Evolutionary conservation across 371 early-diverging fungal genomes (phyloP).

Genomic region (Apophysomyces variabilis): DNA sequence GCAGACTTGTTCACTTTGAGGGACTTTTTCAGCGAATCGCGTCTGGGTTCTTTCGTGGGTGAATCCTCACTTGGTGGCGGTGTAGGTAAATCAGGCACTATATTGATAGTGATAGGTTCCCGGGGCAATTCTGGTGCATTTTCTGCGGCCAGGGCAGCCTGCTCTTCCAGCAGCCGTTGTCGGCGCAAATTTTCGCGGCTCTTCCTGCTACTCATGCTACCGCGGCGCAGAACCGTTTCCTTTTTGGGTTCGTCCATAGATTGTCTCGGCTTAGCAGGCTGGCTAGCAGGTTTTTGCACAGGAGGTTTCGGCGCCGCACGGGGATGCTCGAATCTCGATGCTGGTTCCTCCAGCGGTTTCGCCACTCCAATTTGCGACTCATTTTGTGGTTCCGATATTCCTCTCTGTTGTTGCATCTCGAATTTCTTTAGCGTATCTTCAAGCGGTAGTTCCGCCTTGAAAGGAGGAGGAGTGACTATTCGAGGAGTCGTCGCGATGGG

Average conservation of each 20-base stretch:
- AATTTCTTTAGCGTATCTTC: neutral
- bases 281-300: neutral
- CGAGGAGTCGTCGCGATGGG: slow-evolving; percentile 14
- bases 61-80: slow-evolving; percentile 1
- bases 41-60: neutral
- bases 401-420: slow-evolving; percentile 10
- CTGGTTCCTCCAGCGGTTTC: neutral
- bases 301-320: slow-evolving; percentile 22
- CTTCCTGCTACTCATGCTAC: slow-evolving; percentile 44
- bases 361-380: neutral
- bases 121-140: slow-evolving; percentile 7
- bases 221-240: slow-evolving; percentile 31
- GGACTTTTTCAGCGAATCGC: slow-evolving; percentile 15
- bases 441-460: neutral
- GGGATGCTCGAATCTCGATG: slow-evolving; percentile 18
- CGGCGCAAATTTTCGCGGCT: slow-evolving; percentile 44
- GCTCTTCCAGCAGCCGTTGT: slow-evolving; percentile 22
- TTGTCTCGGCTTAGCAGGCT: neutral
- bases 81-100: neutral
- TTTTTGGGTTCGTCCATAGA: slow-evolving; percentile 3
- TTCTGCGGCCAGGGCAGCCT: neutral
- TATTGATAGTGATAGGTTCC: neutral
- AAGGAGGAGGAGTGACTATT: neutral
- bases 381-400: neutral
- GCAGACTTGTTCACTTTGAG: slow-evolving; percentile 12